Evolutionary conservation across 495 filamentous ascomycete genomes (phyloP).

Genomic region (Trypethelium eluteriae): DNA sequence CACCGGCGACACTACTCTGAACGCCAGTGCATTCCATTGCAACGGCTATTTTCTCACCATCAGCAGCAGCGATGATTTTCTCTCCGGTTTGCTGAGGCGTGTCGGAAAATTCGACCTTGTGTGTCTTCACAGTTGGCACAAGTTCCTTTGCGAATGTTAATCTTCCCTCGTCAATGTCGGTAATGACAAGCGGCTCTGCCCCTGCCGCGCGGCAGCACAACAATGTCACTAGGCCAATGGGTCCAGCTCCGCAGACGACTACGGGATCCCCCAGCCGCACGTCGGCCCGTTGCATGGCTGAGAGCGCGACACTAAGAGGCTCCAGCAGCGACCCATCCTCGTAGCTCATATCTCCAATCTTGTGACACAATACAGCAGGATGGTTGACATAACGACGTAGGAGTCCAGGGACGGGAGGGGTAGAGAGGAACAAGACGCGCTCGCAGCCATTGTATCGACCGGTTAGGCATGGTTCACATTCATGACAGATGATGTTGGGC

Average conservation of each 20-base stretch:
- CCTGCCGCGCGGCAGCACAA: conserved; percentile 76
- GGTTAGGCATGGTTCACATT: conserved; percentile 81
- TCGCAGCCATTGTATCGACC: conserved; percentile 92
- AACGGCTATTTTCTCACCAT: conserved; percentile 65
- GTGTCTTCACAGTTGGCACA: conserved; percentile 63
- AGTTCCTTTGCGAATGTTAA: conserved; percentile 74
- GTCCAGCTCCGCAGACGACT: conserved; percentile 80
- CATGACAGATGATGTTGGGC: conserved; percentile 81
- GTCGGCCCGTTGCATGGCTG: conserved; percentile 69
- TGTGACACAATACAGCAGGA: conserved; percentile 86
- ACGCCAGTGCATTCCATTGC: conserved; percentile 87
- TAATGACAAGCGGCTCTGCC: conserved; percentile 79
- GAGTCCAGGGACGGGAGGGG: conserved; percentile 80
- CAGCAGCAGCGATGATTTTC: conserved; percentile 56
- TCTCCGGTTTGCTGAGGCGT: conserved; percentile 63
- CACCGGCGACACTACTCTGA: conserved; percentile 75
- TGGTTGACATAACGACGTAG: conserved; percentile 89
- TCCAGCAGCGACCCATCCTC: conserved; percentile 84
- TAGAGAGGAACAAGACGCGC: conserved; percentile 74
- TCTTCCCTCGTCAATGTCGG: conserved; percentile 81
- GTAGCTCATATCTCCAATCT: conserved; percentile 76
- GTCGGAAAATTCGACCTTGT: conserved; percentile 61
- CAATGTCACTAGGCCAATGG: conserved; percentile 80
- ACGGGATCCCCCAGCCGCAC: conserved; percentile 75
- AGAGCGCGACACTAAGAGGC: conserved; percentile 76